phyloP scores from a whole-genome alignment of 164 flowering plant genomes.

The Pachysandra terminalis region DNA sequence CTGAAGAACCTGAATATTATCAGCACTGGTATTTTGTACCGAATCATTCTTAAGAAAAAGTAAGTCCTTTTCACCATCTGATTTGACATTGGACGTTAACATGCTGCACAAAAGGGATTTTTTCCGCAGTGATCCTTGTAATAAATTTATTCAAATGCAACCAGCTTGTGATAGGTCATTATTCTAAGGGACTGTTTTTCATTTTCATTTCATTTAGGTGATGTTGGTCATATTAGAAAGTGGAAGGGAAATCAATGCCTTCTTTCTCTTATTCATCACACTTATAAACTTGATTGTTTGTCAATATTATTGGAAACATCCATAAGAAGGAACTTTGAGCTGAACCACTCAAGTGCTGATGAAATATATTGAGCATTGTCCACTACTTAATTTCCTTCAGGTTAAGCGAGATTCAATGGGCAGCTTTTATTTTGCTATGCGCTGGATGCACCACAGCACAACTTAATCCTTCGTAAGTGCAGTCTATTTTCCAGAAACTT shows the following conservation, averaged over 20 bases:
- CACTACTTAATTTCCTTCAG: slow-evolving; percentile 37
- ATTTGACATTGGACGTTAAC: background rate
- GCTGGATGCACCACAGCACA: slow-evolving; percentile 98
- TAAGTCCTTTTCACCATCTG: slow-evolving; percentile 26
- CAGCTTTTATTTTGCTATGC: slow-evolving; percentile 85
- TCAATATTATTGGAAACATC: too few species aligned
- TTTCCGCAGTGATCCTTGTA: background rate
- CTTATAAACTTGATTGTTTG: too few species aligned
- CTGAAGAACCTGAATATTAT: slow-evolving; percentile 89
- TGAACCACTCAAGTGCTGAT: too few species aligned
- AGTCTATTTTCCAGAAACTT: background rate
- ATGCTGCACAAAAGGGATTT: background rate
- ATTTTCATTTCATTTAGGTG: background rate
- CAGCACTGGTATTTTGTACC: slow-evolving; percentile 91
- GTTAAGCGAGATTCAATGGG: slow-evolving; percentile 95
- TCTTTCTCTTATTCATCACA: background rate
- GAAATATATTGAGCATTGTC: background rate
- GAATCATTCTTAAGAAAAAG: slow-evolving; percentile 89
- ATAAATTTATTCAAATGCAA: background rate
- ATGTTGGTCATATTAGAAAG: background rate
- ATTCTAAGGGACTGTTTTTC: background rate
- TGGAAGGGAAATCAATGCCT: background rate
- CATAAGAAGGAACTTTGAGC: too few species aligned
- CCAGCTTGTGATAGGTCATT: background rate
- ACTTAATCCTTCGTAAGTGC: slow-evolving; percentile 73